Percentiles rank a stretch among this genome's conserved stretches.
Evolutionary conservation across 805 yeast species (phyloP).

Genomic region (Ogataea degrootiae): DNA sequence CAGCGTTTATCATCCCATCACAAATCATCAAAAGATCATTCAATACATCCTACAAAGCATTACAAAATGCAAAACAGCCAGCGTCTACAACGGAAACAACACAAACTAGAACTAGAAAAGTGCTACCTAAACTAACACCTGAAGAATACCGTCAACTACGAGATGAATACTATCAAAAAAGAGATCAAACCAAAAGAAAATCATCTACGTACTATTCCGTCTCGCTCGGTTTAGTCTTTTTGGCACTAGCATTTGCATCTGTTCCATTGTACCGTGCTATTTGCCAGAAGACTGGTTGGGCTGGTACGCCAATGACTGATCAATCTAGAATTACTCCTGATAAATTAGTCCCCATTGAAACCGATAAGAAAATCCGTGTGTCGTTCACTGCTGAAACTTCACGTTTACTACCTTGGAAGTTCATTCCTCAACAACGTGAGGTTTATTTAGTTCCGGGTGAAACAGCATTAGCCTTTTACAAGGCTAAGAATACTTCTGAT

Average conservation of each 20-base stretch:
- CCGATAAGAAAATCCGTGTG: constrained; percentile 75
- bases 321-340: constrained; percentile 75
- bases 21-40: no score
- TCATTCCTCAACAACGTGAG: constrained; percentile 90
- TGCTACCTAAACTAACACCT: constrained; percentile 28
- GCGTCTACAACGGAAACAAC: not conserved
- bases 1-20: no score
- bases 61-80: not conserved
- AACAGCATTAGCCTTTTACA: constrained; percentile 93
- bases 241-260: constrained; percentile 80
- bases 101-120: constrained; percentile 6
- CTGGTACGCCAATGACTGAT: constrained; percentile 93
- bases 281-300: constrained; percentile 94
- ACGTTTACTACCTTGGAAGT: constrained; percentile 88
- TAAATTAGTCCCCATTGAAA: constrained; percentile 81
- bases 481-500: constrained; percentile 79
- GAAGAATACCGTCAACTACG: constrained; percentile 28
- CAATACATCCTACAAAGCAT: not conserved
- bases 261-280: constrained; percentile 90
- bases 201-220: constrained; percentile 63
- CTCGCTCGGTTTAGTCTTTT: constrained; percentile 63
- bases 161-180: constrained; percentile 21
- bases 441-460: constrained; percentile 94
- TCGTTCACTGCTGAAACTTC: constrained; percentile 90
- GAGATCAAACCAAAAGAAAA: constrained; percentile 34